Evolutionary conservation across 225 moss, liverwort and hornwort genomes (phyloP).

Genomic region (Lunularia cruciata): DNA sequence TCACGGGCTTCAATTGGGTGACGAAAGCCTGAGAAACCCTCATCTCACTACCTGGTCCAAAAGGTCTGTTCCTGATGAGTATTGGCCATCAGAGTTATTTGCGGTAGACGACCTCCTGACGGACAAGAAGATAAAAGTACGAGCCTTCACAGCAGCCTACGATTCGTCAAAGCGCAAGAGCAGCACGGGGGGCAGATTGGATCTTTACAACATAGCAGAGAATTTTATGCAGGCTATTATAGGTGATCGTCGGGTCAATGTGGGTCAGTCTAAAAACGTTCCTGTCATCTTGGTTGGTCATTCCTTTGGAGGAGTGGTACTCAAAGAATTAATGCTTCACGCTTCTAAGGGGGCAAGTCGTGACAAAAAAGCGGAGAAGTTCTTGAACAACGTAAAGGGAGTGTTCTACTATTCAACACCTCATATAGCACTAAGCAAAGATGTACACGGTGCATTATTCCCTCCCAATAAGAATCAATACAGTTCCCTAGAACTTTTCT

Average conservation of each 20-base stretch:
- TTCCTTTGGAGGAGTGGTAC: neutral
- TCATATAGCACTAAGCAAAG: neutral
- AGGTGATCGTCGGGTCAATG: neutral
- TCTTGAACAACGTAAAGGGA: neutral
- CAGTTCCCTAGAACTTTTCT: neutral
- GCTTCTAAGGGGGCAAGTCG: neutral
- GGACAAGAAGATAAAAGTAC: neutral
- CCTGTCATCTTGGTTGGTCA: constrained; percentile 1
- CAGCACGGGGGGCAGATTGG: neutral
- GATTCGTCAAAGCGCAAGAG: neutral
- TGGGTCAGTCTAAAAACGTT: neutral
- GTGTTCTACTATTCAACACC: neutral
- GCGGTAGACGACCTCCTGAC: neutral
- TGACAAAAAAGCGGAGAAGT: neutral
- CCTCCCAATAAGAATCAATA: neutral
- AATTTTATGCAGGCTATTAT: neutral
- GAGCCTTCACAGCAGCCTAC: neutral
- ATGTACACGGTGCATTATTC: neutral
- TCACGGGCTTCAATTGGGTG: neutral
- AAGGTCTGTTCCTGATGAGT: neutral
- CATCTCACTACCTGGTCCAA: neutral
- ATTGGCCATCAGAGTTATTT: neutral
- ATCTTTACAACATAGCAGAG: neutral
- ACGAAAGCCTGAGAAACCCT: neutral
- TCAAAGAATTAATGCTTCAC: neutral